phyloP scores from a whole-genome alignment of 2,329 filamentous ascomycete genomes.

The Pyrenochaeta sp. region DNA sequence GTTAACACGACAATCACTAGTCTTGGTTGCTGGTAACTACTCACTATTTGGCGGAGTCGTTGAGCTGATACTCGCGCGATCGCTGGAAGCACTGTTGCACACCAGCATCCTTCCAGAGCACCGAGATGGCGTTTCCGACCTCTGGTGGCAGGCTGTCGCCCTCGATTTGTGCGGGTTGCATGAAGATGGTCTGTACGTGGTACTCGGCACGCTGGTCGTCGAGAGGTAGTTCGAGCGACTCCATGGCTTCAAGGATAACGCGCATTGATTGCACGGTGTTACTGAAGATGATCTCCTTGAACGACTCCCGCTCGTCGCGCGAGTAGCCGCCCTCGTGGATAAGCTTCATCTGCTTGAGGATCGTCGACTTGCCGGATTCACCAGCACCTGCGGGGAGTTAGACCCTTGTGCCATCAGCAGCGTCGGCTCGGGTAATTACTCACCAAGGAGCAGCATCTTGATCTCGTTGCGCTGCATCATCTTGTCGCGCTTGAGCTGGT shows the following conservation, averaged over 20 bases:
- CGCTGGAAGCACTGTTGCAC: constrained; percentile 96
- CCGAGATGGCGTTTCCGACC: constrained; percentile 91
- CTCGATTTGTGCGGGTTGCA: constrained; percentile 97
- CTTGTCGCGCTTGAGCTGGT: constrained; percentile 97
- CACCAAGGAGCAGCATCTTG: constrained; percentile 99
- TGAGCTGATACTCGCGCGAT: constrained; percentile 94
- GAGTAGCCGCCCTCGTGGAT: constrained; percentile 99
- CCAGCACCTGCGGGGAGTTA: constrained; percentile 75
- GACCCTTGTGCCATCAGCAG: constrained; percentile 16
- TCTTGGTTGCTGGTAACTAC: constrained; percentile 48
- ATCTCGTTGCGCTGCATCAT: constrained; percentile 99
- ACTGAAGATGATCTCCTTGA: constrained; percentile 77
- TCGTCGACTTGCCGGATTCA: constrained; percentile 96
- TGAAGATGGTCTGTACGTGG: constrained; percentile 98
- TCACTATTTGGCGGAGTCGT: constrained; percentile 96
- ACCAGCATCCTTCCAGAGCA: constrained; percentile 90
- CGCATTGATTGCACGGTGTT: constrained; percentile 76
- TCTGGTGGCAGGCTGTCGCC: constrained; percentile 93
- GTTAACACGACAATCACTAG: constrained; percentile 24
- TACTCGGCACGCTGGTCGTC: constrained; percentile 94
- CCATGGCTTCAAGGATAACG: constrained; percentile 74
- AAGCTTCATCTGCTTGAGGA: constrained; percentile 98
- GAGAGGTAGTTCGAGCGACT: constrained; percentile 78
- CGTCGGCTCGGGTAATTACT: constrained; percentile 47
- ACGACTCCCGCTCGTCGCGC: constrained; percentile 78